phyloP scores from a whole-genome alignment of 2,329 filamentous ascomycete species.

The Verticillium isaacii region DNA sequence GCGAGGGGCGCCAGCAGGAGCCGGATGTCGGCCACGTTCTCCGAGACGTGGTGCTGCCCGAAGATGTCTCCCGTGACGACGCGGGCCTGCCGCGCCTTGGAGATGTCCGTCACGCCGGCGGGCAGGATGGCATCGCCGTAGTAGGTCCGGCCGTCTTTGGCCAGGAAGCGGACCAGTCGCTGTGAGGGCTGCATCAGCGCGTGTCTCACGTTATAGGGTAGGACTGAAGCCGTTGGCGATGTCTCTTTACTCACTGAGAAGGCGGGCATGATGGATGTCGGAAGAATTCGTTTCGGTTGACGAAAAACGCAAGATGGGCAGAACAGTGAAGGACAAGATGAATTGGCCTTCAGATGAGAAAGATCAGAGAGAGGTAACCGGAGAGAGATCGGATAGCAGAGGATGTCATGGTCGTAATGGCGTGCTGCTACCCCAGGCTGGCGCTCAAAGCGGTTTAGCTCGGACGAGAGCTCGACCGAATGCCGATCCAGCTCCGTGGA shows the following conservation, averaged over 20 bases:
- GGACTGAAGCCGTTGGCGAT: constrained; percentile 2
- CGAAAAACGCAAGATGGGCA: background rate
- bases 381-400: background rate
- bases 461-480: background rate
- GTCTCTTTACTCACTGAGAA: constrained; percentile 36
- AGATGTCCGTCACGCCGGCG: constrained; percentile 52
- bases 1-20: constrained; percentile 61
- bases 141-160: constrained; percentile 63
- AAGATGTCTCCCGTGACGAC: constrained; percentile 65
- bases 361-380: constrained; percentile 1
- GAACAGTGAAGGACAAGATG: background rate
- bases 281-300: background rate
- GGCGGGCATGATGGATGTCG: constrained; percentile 27
- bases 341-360: background rate
- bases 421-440: background rate
- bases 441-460: background rate
- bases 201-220: background rate
- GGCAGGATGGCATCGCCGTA: constrained; percentile 73
- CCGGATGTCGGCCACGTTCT: constrained; percentile 51
- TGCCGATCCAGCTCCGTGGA: background rate
- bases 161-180: constrained; percentile 70
- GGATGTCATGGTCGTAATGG: background rate
- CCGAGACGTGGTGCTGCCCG: constrained; percentile 58
- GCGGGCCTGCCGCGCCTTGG: constrained; percentile 54
- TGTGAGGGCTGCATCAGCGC: constrained; percentile 32